phyloP scores from a whole-genome alignment of 2,329 filamentous ascomycete genomes.

The Penicillium italicum region DNA sequence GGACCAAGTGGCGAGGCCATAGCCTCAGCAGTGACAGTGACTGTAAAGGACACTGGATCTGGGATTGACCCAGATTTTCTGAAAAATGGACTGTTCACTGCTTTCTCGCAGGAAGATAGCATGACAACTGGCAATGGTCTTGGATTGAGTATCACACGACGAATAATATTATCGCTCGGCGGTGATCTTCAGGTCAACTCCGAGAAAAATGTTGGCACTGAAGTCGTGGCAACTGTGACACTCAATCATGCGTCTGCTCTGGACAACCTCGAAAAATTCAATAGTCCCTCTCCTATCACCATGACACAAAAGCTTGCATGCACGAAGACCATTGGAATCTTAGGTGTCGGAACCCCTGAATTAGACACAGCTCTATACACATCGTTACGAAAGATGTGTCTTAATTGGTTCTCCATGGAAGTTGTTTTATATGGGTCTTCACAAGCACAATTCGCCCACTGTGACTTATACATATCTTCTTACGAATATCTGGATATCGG shows the following conservation, averaged over 20 bases:
- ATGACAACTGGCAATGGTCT: conserved; percentile 57
- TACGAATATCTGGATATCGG: conserved; percentile 18
- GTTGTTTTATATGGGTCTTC: conserved; percentile 1
- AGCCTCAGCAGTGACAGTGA: conserved; percentile 18
- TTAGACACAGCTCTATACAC: conserved; percentile 9
- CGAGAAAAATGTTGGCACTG: conserved; percentile 25
- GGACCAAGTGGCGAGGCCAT: background rate
- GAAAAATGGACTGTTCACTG: conserved; percentile 45
- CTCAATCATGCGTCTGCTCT: conserved; percentile 1
- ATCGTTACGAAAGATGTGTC: conserved; percentile 20
- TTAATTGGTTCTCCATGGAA: conserved; percentile 18
- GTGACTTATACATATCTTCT: conserved; percentile 23
- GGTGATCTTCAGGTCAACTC: conserved; percentile 30
- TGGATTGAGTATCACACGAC: conserved; percentile 56
- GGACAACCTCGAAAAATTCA: background rate
- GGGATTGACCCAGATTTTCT: conserved; percentile 28
- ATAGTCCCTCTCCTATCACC: background rate
- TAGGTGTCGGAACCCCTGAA: conserved; percentile 15
- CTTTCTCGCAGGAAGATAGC: conserved; percentile 59
- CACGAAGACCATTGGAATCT: conserved; percentile 19
- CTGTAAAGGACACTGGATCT: conserved; percentile 31
- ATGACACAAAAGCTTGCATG: background rate
- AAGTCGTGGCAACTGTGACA: conserved; percentile 12
- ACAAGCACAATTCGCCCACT: conserved; percentile 3
- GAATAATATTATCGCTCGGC: conserved; percentile 28